Percentiles rank a stretch among this genome's conserved stretches.
phyloP scores from a whole-genome alignment of 768 basidiomycete species.

The Tricholomella constricta region DNA sequence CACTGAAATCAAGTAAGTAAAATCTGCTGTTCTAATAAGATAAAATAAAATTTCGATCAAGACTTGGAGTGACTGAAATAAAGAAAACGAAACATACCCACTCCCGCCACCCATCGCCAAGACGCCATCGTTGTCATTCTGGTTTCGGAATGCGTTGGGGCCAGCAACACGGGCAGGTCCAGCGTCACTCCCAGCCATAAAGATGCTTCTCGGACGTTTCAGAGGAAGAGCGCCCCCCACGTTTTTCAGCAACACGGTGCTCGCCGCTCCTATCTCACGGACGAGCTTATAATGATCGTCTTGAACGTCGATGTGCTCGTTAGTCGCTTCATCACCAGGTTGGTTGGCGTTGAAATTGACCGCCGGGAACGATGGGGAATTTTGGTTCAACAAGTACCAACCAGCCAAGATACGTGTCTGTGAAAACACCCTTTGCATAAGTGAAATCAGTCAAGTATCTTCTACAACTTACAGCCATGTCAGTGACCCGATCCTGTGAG shows the following conservation, averaged over 20 bases:
- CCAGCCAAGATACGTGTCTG: conserved; percentile 72
- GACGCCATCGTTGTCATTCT: conserved; percentile 63
- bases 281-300: conserved; percentile 68
- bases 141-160: conserved; percentile 70
- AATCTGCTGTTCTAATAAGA: conserved; percentile 71
- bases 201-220: conserved; percentile 56
- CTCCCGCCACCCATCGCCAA: conserved; percentile 93
- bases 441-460: not conserved
- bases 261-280: conserved; percentile 71
- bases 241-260: conserved; percentile 80
- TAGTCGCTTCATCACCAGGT: conserved; percentile 50
- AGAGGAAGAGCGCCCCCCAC: conserved; percentile 55
- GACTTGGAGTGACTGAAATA: too few relatives aligned
- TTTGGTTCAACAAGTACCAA: conserved; percentile 71
- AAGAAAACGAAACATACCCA: too few relatives aligned
- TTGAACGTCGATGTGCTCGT: conserved; percentile 68
- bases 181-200: conserved; percentile 63
- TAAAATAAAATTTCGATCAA: too few relatives aligned
- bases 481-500: conserved; percentile 61
- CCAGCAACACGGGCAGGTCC: conserved; percentile 60
- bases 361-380: conserved; percentile 58
- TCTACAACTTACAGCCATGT: conserved; percentile 64
- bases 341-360: conserved; percentile 73
- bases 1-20: conserved; percentile 78
- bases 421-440: not conserved